These are phyloP conservation scores for Tetragonia tetragonoides DNA, from an alignment of 148 eudicot species.

Conservation along the genomic window DNA sequence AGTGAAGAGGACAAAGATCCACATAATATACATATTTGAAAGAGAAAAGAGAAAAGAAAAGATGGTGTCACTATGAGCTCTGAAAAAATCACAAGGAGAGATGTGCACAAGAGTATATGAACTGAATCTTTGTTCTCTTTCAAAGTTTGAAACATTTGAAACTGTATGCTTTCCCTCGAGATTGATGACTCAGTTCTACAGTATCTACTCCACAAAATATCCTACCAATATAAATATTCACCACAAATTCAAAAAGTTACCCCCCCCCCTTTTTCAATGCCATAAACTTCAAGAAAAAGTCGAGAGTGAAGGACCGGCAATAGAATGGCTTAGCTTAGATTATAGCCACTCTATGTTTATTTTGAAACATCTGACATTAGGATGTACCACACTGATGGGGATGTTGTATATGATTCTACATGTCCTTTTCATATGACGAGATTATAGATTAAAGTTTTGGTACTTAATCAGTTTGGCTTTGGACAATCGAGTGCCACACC, in stretches of 20 bases:
- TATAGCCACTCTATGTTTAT: background rate
- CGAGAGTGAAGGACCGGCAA: too few species aligned
- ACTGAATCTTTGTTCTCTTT: background rate
- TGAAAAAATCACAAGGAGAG: background rate
- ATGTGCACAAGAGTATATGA: too few species aligned
- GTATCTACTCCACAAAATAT: too few species aligned
- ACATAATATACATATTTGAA: background rate
- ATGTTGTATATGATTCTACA: background rate
- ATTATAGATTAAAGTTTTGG: background rate
- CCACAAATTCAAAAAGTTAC: too few species aligned
- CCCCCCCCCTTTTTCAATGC: too few species aligned
- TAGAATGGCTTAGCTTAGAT: too few species aligned
- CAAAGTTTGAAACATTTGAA: background rate
- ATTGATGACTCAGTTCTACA: too few species aligned
- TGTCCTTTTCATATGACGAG: background rate
- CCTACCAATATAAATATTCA: too few species aligned
- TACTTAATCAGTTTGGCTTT: background rate
- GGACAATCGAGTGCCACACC: too few species aligned
- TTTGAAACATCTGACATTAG: background rate
- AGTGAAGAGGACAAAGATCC: background rate
- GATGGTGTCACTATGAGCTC: background rate
- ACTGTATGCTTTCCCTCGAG: too few species aligned
- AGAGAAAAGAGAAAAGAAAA: background rate
- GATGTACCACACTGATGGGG: background rate
- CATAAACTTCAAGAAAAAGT: too few species aligned